These are phyloP conservation scores for Nitzschia putrida DNA, from an alignment of 108 stramenopile species.

Conservation along the genomic window DNA sequence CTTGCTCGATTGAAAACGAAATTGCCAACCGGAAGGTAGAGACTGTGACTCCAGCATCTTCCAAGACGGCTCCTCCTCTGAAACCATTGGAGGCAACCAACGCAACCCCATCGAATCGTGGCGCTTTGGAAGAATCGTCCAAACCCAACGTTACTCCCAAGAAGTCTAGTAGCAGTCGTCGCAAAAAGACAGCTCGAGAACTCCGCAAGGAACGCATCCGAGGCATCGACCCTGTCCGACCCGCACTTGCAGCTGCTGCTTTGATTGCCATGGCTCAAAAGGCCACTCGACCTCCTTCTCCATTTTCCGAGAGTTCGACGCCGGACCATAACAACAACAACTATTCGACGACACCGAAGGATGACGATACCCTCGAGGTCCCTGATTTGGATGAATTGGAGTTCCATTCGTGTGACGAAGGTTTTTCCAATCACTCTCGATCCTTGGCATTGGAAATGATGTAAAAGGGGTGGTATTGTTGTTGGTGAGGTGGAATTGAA, in stretches of 20 bases:
- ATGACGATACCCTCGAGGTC: background rate
- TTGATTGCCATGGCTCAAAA: conserved; percentile 2
- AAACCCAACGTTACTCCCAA: conserved; percentile 7
- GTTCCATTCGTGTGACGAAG: conserved; percentile 16
- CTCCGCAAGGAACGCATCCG: conserved; percentile 23
- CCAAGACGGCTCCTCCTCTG: too few relatives aligned
- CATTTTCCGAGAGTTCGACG: too few relatives aligned
- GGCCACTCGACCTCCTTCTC: background rate
- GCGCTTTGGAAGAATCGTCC: conserved; percentile 10
- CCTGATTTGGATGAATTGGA: conserved; percentile 18
- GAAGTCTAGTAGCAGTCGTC: background rate
- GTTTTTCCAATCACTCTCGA: background rate
- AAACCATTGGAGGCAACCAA: too few relatives aligned
- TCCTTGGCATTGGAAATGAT: background rate
- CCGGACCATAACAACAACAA: background rate
- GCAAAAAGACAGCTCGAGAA: conserved; percentile 3
- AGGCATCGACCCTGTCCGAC: conserved; percentile 5
- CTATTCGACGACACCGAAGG: background rate
- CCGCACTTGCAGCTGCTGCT: background rate
- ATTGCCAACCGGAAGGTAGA: too few relatives aligned
- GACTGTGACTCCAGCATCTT: too few relatives aligned
- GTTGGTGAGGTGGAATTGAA: conserved; percentile 14
- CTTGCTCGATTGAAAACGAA: too few relatives aligned
- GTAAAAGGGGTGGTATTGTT: background rate
- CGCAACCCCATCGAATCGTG: background rate